A percentile compares a stretch with the other conserved stretches of the same genome.
Evolutionary conservation across 2,329 filamentous ascomycete genomes (phyloP).

Genomic region (Penicillium hordei): DNA sequence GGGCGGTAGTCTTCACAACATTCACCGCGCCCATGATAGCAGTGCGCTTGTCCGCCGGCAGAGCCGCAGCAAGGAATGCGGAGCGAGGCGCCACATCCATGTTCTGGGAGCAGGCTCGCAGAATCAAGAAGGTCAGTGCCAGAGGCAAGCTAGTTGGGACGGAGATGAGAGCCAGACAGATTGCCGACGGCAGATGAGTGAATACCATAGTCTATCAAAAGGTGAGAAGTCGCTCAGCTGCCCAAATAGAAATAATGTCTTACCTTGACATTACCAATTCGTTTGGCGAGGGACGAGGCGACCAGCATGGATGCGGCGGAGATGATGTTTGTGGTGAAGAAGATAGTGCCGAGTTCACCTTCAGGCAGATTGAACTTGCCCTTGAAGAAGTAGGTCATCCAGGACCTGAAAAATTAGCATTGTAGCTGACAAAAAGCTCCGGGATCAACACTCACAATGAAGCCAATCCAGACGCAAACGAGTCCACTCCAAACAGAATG

Average conservation of each 20-base stretch:
- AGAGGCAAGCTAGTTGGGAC: slow-evolving; percentile 54
- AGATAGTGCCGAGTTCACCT: slow-evolving; percentile 55
- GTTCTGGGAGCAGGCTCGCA: slow-evolving; percentile 61
- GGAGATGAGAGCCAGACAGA: slow-evolving; percentile 65
- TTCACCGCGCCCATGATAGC: slow-evolving; percentile 71
- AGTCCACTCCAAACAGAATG: slow-evolving; percentile 67
- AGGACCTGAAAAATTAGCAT: slow-evolving; percentile 36
- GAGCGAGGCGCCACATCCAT: slow-evolving; percentile 72
- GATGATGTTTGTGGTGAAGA: slow-evolving; percentile 50
- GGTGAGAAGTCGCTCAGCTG: slow-evolving; percentile 11
- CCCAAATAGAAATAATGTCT: slow-evolving; percentile 15
- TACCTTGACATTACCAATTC: slow-evolving; percentile 55
- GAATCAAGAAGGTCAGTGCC: slow-evolving; percentile 60
- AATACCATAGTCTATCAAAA: slow-evolving; percentile 67
- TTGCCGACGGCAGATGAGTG: slow-evolving; percentile 67
- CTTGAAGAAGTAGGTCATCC: slow-evolving; percentile 59
- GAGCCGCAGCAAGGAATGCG: slow-evolving; percentile 66
- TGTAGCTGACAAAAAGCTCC: slow-evolving; percentile 33
- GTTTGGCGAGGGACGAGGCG: slow-evolving; percentile 65
- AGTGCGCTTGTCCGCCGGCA: slow-evolving; percentile 66
- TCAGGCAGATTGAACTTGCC: slow-evolving; percentile 55
- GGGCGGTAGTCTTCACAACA: slow-evolving; percentile 64
- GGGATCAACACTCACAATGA: slow-evolving; percentile 51
- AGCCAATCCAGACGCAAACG: slow-evolving; percentile 69
- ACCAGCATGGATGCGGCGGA: slow-evolving; percentile 46